phyloP scores from a whole-genome alignment of 352 stramenopile species.

The Pythium rhizo-oryzae region DNA sequence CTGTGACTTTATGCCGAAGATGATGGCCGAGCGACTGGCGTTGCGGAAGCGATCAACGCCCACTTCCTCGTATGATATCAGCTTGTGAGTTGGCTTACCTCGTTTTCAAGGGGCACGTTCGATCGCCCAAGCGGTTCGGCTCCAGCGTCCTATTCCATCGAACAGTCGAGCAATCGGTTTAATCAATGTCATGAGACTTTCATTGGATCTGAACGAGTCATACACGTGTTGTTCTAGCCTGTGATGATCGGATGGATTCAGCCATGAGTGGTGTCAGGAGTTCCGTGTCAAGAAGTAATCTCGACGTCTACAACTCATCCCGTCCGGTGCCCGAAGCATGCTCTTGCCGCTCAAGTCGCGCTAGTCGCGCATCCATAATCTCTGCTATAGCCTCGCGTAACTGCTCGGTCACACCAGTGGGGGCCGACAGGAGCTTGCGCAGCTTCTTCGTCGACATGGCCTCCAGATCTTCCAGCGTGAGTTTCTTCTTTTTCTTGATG shows the following conservation, averaged over 20 bases:
- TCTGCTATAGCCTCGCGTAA: slow-evolving; percentile 43
- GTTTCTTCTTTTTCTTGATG: slow-evolving; percentile 32
- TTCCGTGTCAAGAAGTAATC: no score
- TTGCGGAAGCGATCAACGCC: not conserved
- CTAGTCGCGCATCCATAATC: slow-evolving; percentile 55
- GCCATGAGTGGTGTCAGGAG: no score
- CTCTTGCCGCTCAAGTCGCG: slow-evolving; percentile 42
- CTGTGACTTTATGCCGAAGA: slow-evolving; percentile 10
- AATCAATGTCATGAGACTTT: no score
- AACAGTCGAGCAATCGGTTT: no score
- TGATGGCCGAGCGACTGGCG: slow-evolving; percentile 16
- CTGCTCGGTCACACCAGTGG: slow-evolving; percentile 36
- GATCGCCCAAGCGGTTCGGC: no score
- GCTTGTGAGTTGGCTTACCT: no score
- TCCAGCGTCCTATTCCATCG: no score
- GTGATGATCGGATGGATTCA: no score
- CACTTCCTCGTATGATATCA: not conserved
- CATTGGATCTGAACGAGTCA: no score
- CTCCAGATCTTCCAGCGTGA: slow-evolving; percentile 47
- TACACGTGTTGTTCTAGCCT: no score
- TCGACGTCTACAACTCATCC: slow-evolving; percentile 25
- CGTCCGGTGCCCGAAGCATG: not conserved
- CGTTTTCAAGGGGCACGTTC: no score
- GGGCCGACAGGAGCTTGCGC: slow-evolving; percentile 38
- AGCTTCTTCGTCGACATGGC: slow-evolving; percentile 56